Percentiles rank a stretch among this genome's conserved stretches.
phyloP scores from a whole-genome alignment of 140 eudicot genomes.

The Bidens hawaiensis region DNA sequence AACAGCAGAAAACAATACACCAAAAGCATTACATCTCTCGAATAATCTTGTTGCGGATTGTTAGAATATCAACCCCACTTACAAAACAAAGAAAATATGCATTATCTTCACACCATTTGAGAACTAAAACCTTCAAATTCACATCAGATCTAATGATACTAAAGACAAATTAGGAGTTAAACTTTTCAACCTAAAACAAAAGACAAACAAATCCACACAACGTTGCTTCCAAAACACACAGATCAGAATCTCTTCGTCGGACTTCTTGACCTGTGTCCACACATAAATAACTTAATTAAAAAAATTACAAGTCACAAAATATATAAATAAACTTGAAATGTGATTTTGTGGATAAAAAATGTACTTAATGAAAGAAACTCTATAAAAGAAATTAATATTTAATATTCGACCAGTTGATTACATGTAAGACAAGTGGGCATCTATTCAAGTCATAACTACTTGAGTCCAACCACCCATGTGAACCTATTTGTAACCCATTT shows the following conservation, averaged over 20 bases:
- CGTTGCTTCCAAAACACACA: constrained; percentile 6
- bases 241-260: constrained; percentile 77
- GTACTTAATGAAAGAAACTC: background rate
- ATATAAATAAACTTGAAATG: background rate
- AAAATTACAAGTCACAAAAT: background rate
- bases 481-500: background rate
- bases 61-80: constrained; percentile 8
- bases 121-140: constrained; percentile 20
- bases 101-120: constrained; percentile 15
- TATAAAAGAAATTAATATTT: background rate
- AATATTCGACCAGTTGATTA: background rate
- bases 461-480: background rate
- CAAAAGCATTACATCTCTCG: constrained; percentile 9
- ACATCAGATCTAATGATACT: constrained; percentile 1
- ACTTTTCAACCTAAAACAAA: constrained; percentile 13
- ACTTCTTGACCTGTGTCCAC: constrained; percentile 85
- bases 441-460: background rate
- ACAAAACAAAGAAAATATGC: constrained; percentile 11
- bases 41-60: constrained; percentile 18
- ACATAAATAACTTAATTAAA: constrained; percentile 37
- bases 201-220: constrained; percentile 18
- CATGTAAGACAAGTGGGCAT: background rate
- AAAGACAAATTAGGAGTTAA: constrained; percentile 14
- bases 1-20: background rate
- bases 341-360: background rate